phyloP scores from a whole-genome alignment of 2,329 filamentous ascomycete genomes.

The Aureobasidium sp. region DNA sequence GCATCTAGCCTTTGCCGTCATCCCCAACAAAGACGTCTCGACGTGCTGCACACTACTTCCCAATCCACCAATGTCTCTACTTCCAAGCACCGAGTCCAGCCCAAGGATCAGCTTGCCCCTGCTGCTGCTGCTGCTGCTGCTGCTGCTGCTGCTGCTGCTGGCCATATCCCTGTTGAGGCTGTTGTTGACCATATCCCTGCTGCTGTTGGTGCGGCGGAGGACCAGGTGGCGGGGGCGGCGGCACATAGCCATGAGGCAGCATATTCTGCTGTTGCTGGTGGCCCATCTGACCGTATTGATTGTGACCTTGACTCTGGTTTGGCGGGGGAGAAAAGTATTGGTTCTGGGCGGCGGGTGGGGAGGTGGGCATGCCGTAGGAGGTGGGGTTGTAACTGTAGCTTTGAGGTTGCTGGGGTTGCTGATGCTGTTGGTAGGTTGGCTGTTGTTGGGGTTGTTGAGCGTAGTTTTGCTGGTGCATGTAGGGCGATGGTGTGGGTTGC shows the following conservation, averaged over 20 bases:
- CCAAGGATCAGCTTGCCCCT: constrained; percentile 54
- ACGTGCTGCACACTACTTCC: background rate
- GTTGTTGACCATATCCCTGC: constrained; percentile 34
- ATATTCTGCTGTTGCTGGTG: constrained; percentile 19
- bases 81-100: constrained; percentile 65
- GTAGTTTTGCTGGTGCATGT: constrained; percentile 10
- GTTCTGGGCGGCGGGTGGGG: constrained; percentile 47
- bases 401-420: constrained; percentile 4
- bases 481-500: constrained; percentile 19
- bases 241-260: constrained; percentile 58
- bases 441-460: background rate
- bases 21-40: background rate
- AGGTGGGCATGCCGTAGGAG: constrained; percentile 38
- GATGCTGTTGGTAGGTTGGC: constrained; percentile 16
- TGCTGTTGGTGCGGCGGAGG: constrained; percentile 50
- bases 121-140: constrained; percentile 34
- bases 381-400: constrained; percentile 39
- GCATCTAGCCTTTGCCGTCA: background rate
- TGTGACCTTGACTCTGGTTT: constrained; percentile 24
- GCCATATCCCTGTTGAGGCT: constrained; percentile 35
- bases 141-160: constrained; percentile 34
- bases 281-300: constrained; percentile 28
- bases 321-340: constrained; percentile 45
- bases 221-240: constrained; percentile 59
- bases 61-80: constrained; percentile 26